A percentile compares a stretch with the other conserved stretches of the same genome.
Evolutionary conservation across 768 basidiomycete genomes (phyloP).

Genomic region (Kwoniella heveanensis): DNA sequence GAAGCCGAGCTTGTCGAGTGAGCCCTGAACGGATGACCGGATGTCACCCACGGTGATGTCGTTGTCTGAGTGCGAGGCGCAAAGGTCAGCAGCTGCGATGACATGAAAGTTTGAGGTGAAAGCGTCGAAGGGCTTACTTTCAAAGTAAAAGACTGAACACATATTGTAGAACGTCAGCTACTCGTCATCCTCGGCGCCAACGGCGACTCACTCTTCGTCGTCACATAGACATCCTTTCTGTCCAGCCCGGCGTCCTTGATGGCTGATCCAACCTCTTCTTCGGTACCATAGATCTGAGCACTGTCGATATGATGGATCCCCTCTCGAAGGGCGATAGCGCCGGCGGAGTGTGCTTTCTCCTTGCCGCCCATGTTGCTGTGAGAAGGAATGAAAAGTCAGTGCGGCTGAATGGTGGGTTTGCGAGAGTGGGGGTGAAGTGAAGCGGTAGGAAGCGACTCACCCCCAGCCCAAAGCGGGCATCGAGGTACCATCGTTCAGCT

Average conservation of each 20-base stretch:
- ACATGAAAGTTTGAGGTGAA: too few species aligned
- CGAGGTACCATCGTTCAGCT: slow-evolving; percentile 37
- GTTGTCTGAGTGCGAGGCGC: neutral
- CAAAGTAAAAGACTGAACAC: neutral
- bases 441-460: slow-evolving; percentile 8
- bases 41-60: slow-evolving; percentile 25
- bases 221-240: slow-evolving; percentile 42
- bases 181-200: neutral
- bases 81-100: too few species aligned
- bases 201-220: slow-evolving; percentile 40
- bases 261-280: slow-evolving; percentile 29
- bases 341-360: slow-evolving; percentile 19
- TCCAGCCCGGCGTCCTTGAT: slow-evolving; percentile 29
- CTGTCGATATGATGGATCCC: slow-evolving; percentile 46
- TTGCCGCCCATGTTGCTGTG: slow-evolving; percentile 24
- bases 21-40: slow-evolving; percentile 27
- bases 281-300: slow-evolving; percentile 46
- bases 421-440: neutral
- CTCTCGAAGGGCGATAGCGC: slow-evolving; percentile 34
- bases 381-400: too few species aligned
- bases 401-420: neutral
- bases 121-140: too few species aligned
- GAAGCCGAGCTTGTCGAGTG: slow-evolving; percentile 32
- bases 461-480: slow-evolving; percentile 50
- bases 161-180: too few species aligned